phyloP scores from a whole-genome alignment of 148 eudicot species.

The Hydrangea macrophylla region DNA sequence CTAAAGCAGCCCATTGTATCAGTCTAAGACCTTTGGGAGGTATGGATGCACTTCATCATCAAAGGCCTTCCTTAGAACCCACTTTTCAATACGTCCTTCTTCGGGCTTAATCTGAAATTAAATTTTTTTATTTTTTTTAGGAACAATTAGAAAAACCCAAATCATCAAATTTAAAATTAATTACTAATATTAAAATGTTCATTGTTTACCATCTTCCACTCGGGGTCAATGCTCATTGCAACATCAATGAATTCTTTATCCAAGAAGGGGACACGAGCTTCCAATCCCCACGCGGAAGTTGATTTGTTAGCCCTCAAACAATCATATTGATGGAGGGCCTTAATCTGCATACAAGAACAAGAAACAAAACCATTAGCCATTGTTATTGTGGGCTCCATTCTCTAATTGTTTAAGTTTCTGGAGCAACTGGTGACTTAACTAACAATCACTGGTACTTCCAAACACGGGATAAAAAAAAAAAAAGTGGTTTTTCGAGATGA shows the following conservation, averaged over 20 bases:
- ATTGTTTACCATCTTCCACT: conserved; percentile 81
- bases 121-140: too few relatives aligned
- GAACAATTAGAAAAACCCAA: not conserved
- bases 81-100: conserved; percentile 71
- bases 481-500: not conserved
- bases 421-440: too few relatives aligned
- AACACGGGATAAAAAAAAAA: too few relatives aligned
- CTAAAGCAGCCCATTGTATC: not conserved
- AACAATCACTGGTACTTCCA: too few relatives aligned
- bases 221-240: conserved; percentile 89
- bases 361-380: not conserved
- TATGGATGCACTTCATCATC: conserved; percentile 77
- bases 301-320: conserved; percentile 91
- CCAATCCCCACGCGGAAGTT: conserved; percentile 93
- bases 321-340: conserved; percentile 90
- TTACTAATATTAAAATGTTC: too few relatives aligned
- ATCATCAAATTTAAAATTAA: too few relatives aligned
- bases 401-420: too few relatives aligned
- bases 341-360: conserved; percentile 43
- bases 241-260: conserved; percentile 80
- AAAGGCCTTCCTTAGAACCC: conserved; percentile 83
- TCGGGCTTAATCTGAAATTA: conserved; percentile 57
- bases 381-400: too few relatives aligned
- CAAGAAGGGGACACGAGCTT: conserved; percentile 87
- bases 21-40: conserved; percentile 64